These are phyloP conservation scores for Stemphylium vesicarium DNA, from an alignment of 2,329 filamentous ascomycete genomes.

Conservation along the genomic window DNA sequence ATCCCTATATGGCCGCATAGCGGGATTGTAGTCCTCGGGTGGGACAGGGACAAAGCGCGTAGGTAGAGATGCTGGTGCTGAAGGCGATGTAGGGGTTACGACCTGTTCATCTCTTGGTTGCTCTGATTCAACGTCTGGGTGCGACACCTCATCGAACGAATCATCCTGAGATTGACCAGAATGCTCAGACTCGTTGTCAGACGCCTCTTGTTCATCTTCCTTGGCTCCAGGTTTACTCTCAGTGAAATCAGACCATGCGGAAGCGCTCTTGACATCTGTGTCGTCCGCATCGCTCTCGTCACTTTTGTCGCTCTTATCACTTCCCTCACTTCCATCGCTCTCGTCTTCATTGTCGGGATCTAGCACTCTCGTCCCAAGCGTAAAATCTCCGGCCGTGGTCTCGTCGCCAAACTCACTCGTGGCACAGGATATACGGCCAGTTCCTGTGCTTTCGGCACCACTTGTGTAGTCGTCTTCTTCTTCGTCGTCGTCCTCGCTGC, in stretches of 20 bases:
- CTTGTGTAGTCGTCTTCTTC: constrained; percentile 71
- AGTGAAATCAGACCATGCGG: constrained; percentile 90
- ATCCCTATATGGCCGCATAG: constrained; percentile 80
- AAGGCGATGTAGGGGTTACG: constrained; percentile 57
- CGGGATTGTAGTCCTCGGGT: constrained; percentile 84
- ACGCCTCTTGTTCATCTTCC: constrained; percentile 40
- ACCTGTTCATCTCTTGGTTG: constrained; percentile 49
- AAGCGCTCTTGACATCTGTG: constrained; percentile 58
- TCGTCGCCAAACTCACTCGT: constrained; percentile 72
- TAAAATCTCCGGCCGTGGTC: constrained; percentile 59
- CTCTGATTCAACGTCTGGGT: constrained; percentile 33
- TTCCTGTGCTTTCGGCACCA: constrained; percentile 81
- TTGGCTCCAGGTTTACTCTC: constrained; percentile 71
- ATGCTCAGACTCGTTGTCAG: constrained; percentile 45
- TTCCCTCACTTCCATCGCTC: neutral
- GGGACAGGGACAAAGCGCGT: constrained; percentile 78
- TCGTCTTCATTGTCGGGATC: constrained; percentile 45
- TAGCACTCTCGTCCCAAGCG: constrained; percentile 46
- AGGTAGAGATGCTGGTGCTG: constrained; percentile 44
- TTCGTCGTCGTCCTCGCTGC: constrained; percentile 66
- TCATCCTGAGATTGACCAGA: constrained; percentile 45
- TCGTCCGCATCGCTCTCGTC: constrained; percentile 44
- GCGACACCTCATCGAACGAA: constrained; percentile 42
- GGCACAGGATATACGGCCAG: constrained; percentile 70
- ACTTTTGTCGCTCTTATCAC: constrained; percentile 2